A percentile compares a stretch with the other conserved stretches of the same genome.
phyloP scores from a whole-genome alignment of 163 green algal species.

The Trebouxia gelatinosa region DNA sequence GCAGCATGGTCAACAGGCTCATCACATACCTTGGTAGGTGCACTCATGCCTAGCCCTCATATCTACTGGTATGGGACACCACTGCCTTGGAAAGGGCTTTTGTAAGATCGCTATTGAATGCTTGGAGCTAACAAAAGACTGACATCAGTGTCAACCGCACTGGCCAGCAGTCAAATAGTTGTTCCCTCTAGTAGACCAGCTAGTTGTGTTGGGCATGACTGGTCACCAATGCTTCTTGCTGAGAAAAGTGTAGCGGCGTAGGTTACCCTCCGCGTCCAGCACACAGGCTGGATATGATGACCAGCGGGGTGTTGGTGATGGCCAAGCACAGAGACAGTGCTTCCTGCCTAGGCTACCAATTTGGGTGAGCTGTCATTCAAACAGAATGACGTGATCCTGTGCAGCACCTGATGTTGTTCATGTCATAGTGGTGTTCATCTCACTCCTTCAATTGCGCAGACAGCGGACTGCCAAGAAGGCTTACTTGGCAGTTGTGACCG shows the following conservation, averaged over 20 bases:
- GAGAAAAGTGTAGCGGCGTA: too few relatives aligned
- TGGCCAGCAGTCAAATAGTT: too few relatives aligned
- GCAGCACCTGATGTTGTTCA: not conserved
- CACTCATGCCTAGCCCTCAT: too few relatives aligned
- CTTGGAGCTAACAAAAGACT: not conserved
- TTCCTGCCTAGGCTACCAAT: not conserved
- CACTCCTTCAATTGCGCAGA: not conserved
- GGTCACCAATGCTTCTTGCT: too few relatives aligned
- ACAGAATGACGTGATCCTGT: too few relatives aligned
- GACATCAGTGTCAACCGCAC: too few relatives aligned
- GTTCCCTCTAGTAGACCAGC: too few relatives aligned
- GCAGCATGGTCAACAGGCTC: constrained; percentile 52
- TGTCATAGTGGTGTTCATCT: not conserved
- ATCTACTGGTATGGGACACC: not conserved
- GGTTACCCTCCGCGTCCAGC: constrained; percentile 44
- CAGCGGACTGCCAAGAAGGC: constrained; percentile 36
- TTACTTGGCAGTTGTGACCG: constrained; percentile 45
- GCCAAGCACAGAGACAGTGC: constrained; percentile 36
- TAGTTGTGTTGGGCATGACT: too few relatives aligned
- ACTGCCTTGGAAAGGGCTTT: not conserved
- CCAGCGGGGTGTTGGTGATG: constrained; percentile 52
- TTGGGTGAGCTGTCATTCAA: not conserved
- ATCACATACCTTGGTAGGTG: constrained; percentile 44
- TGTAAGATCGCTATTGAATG: constrained; percentile 1
- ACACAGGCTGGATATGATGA: constrained; percentile 60